phyloP scores from a whole-genome alignment of 768 basidiomycete genomes.

The Auriculariales sp. region DNA sequence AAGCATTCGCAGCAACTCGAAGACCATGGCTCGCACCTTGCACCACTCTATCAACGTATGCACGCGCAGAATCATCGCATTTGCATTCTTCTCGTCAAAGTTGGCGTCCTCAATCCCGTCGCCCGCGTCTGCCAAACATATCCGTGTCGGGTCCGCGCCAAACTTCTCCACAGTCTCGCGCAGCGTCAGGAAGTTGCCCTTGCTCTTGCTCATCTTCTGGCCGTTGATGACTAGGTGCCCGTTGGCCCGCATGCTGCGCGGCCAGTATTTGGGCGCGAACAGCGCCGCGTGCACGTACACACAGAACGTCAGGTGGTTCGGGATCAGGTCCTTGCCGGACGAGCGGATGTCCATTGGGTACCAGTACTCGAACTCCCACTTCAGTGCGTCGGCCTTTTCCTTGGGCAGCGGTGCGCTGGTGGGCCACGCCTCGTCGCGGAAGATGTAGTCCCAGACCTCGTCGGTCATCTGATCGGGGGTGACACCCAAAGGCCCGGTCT shows the following conservation, averaged over 20 bases:
- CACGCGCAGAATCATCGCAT: constrained; percentile 87
- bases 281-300: constrained; percentile 92
- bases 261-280: constrained; percentile 79
- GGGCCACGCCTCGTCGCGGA: constrained; percentile 68
- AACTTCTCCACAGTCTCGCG: constrained; percentile 84
- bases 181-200: constrained; percentile 88
- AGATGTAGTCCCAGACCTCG: constrained; percentile 93
- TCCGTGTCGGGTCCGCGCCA: constrained; percentile 86
- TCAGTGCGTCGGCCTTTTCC: constrained; percentile 73
- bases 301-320: constrained; percentile 88
- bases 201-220: constrained; percentile 97
- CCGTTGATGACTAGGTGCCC: constrained; percentile 96
- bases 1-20: not conserved
- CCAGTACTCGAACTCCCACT: constrained; percentile 89
- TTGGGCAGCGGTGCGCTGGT: constrained; percentile 43
- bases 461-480: constrained; percentile 90
- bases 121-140: constrained; percentile 90
- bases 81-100: constrained; percentile 97
- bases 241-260: constrained; percentile 82
- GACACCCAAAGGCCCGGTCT: constrained; percentile 71
- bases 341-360: constrained; percentile 98
- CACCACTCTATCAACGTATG: constrained; percentile 88
- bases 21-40: constrained; percentile 34
- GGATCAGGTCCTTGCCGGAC: constrained; percentile 93
- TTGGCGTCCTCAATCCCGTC: constrained; percentile 98